Evolutionary conservation across 805 yeast species (phyloP).

Genomic region (Pachysolen tannophilus): DNA sequence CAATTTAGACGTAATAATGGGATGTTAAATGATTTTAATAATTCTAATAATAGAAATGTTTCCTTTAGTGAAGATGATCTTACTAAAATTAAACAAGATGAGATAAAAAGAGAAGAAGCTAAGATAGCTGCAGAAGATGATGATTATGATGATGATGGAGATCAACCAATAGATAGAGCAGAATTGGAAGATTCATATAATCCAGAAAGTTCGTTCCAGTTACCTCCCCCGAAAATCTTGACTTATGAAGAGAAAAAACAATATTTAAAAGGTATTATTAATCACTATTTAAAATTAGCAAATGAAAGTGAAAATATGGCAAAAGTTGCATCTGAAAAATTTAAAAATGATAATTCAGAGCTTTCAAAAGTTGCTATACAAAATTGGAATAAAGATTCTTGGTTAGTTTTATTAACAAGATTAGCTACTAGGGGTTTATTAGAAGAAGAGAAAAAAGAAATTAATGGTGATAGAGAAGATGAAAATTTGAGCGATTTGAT

Average conservation of each 20-base stretch:
- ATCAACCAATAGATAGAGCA: constrained; percentile 13
- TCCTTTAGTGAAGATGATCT: neutral
- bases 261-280: constrained; percentile 49
- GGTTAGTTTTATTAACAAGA: constrained; percentile 71
- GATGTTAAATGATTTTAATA: neutral
- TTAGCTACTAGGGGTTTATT: constrained; percentile 74
- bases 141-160: constrained; percentile 12
- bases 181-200: too few relatives aligned
- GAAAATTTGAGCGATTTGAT: constrained; percentile 49
- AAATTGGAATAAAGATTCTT: constrained; percentile 54
- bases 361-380: constrained; percentile 51
- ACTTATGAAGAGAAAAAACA: constrained; percentile 46
- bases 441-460: constrained; percentile 5
- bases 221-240: constrained; percentile 36
- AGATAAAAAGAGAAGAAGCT: constrained; percentile 2
- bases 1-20: constrained; percentile 10
- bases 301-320: constrained; percentile 18
- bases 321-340: constrained; percentile 16
- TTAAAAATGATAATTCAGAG: constrained; percentile 30
- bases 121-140: constrained; percentile 5
- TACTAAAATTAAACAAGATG: neutral
- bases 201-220: too few relatives aligned
- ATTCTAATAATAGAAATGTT: too few relatives aligned
- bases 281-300: constrained; percentile 47
- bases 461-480: constrained; percentile 14